Evolutionary conservation across 305 asterid species (phyloP).

Genomic region (Solanum chacoense): DNA sequence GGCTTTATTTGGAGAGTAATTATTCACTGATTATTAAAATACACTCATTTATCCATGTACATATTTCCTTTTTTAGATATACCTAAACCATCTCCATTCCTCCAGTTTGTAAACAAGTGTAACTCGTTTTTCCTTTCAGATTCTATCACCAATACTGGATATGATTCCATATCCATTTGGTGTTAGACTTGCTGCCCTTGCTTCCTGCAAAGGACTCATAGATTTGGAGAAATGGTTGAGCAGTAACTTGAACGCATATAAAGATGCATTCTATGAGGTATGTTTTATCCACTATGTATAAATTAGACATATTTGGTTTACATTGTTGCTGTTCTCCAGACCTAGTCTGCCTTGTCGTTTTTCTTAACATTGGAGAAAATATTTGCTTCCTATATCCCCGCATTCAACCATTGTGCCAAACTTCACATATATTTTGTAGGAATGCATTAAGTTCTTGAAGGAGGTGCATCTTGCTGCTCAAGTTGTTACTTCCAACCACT

Average conservation of each 20-base stretch:
- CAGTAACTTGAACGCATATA: slow-evolving; percentile 37
- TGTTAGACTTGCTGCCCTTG: slow-evolving; percentile 69
- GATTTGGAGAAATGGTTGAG: slow-evolving; percentile 83
- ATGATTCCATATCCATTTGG: slow-evolving; percentile 53
- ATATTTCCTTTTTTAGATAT: not conserved
- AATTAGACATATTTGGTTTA: not conserved
- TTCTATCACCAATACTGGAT: slow-evolving; percentile 52
- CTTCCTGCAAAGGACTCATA: slow-evolving; percentile 60
- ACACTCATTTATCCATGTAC: not conserved
- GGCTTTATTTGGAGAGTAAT: not conserved
- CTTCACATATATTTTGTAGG: slow-evolving; percentile 34
- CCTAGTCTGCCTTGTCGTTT: not conserved
- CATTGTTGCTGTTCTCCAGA: not conserved
- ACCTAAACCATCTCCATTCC: not conserved
- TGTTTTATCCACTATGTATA: not conserved
- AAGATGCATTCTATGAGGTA: slow-evolving; percentile 79
- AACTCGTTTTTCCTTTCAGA: slow-evolving; percentile 29
- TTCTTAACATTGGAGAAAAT: not conserved
- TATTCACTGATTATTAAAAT: not conserved
- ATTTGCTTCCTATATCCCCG: not conserved
- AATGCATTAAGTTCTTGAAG: slow-evolving; percentile 70
- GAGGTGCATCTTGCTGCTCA: slow-evolving; percentile 57
- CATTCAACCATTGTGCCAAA: not conserved
- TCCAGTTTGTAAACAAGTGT: not conserved
- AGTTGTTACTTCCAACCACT: slow-evolving; percentile 45